Percentiles rank a stretch among this genome's conserved stretches.
These are phyloP conservation scores for Infundibulicybe gibba DNA, from an alignment of 768 basidiomycete genomes.

Conservation along the genomic window DNA sequence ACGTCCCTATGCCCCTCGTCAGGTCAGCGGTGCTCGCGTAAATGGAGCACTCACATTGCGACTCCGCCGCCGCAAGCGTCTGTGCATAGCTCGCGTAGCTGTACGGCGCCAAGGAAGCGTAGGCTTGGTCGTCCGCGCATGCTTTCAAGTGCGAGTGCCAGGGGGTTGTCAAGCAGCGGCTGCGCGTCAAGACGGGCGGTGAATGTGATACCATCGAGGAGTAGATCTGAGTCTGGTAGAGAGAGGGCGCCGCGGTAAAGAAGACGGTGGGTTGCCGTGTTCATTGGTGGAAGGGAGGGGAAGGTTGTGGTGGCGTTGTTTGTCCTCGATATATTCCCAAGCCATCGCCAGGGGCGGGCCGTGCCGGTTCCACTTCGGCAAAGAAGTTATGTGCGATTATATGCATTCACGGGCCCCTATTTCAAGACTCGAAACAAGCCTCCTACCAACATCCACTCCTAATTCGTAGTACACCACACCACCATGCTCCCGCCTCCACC, in stretches of 20 bases:
- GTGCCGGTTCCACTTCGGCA: too few relatives aligned
- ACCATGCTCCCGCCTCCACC: too few relatives aligned
- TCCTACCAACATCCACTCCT: too few relatives aligned
- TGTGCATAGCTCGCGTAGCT: slow-evolving; percentile 51
- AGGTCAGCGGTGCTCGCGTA: slow-evolving; percentile 2
- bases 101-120: slow-evolving; percentile 51
- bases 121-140: slow-evolving; percentile 74
- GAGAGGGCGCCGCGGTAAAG: slow-evolving; percentile 76
- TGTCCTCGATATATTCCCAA: too few relatives aligned
- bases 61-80: slow-evolving; percentile 52
- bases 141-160: slow-evolving; percentile 72
- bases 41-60: slow-evolving; percentile 22
- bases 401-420: too few relatives aligned
- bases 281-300: not conserved
- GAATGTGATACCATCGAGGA: slow-evolving; percentile 74
- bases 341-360: too few relatives aligned
- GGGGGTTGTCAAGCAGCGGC: slow-evolving; percentile 59
- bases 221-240: slow-evolving; percentile 66
- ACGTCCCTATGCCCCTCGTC: slow-evolving; percentile 55
- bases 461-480: too few relatives aligned
- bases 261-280: slow-evolving; percentile 39
- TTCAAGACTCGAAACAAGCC: too few relatives aligned
- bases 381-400: too few relatives aligned
- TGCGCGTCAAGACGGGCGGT: slow-evolving; percentile 41
- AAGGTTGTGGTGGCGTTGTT: too few relatives aligned